A percentile compares a stretch with the other conserved stretches of the same genome.
phyloP scores from a whole-genome alignment of 2,329 filamentous ascomycete genomes.

The Aspergillus sp. region DNA sequence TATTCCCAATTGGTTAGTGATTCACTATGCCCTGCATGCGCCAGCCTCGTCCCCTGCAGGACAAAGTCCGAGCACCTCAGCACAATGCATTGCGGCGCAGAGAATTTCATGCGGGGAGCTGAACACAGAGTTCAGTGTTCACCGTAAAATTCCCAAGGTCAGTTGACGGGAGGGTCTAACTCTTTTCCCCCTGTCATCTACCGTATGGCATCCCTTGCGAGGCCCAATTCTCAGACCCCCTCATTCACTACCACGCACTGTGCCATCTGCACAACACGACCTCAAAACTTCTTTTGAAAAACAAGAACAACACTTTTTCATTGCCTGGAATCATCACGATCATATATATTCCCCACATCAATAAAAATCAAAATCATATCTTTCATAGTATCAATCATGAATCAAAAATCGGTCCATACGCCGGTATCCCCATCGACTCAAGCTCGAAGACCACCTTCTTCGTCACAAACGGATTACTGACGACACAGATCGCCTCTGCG shows the following conservation, averaged over 20 bases:
- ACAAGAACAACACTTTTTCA: neutral
- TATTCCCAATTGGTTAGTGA: too few relatives aligned
- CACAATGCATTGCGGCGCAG: too few relatives aligned
- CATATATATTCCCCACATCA: neutral
- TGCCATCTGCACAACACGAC: neutral
- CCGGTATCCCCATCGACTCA: conserved; percentile 64
- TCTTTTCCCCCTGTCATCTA: too few relatives aligned
- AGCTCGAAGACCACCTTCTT: conserved; percentile 68
- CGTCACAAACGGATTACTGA: conserved; percentile 69
- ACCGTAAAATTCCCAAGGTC: too few relatives aligned
- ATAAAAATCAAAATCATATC: conserved; percentile 1
- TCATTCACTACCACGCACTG: neutral
- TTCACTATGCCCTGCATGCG: too few relatives aligned
- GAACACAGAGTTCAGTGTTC: too few relatives aligned
- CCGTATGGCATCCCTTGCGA: too few relatives aligned
- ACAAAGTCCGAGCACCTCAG: too few relatives aligned
- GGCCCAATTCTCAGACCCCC: too few relatives aligned
- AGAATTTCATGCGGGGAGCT: too few relatives aligned
- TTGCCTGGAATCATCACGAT: neutral
- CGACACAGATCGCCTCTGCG: conserved; percentile 70
- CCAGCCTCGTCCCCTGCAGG: too few relatives aligned
- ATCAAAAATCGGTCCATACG: conserved; percentile 75
- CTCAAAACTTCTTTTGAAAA: neutral
- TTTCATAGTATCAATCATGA: conserved; percentile 42
- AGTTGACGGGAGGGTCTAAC: too few relatives aligned